phyloP scores from a whole-genome alignment of 345 rosid genomes.

The Hibiscus tridactylites region DNA sequence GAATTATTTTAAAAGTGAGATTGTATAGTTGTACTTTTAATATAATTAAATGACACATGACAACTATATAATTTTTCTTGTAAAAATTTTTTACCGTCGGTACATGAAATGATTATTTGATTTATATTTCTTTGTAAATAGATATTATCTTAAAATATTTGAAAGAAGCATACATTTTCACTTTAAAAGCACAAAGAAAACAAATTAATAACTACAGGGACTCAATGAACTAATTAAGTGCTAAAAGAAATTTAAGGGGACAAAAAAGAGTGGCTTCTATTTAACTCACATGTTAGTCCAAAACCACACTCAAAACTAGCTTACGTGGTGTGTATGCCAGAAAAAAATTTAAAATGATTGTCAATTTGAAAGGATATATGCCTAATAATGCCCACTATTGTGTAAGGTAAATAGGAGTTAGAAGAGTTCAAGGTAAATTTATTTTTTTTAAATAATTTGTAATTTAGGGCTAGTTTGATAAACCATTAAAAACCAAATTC shows the following conservation, averaged over 20 bases:
- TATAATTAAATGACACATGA: too few relatives aligned
- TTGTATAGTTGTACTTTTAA: too few relatives aligned
- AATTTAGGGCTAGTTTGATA: too few relatives aligned
- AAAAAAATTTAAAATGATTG: background rate
- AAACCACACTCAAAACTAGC: background rate
- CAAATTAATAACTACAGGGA: background rate
- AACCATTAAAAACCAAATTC: too few relatives aligned
- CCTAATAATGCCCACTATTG: background rate
- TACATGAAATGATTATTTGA: too few relatives aligned
- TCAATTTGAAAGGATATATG: background rate
- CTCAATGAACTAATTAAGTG: background rate
- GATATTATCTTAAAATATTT: background rate
- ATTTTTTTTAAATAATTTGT: too few relatives aligned
- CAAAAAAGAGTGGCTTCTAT: background rate
- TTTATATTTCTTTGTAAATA: too few relatives aligned
- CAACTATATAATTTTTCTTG: too few relatives aligned
- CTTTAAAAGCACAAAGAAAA: background rate
- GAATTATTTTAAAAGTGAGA: too few relatives aligned
- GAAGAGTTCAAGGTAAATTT: too few relatives aligned
- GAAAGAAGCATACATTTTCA: background rate
- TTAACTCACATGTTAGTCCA: background rate
- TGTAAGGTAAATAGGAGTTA: background rate
- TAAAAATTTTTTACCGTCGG: too few relatives aligned
- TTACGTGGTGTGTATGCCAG: background rate
- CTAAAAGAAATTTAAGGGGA: background rate